These are phyloP conservation scores for Auriscalpium vulgare DNA, from an alignment of 768 basidiomycete species.

Conservation along the genomic window DNA sequence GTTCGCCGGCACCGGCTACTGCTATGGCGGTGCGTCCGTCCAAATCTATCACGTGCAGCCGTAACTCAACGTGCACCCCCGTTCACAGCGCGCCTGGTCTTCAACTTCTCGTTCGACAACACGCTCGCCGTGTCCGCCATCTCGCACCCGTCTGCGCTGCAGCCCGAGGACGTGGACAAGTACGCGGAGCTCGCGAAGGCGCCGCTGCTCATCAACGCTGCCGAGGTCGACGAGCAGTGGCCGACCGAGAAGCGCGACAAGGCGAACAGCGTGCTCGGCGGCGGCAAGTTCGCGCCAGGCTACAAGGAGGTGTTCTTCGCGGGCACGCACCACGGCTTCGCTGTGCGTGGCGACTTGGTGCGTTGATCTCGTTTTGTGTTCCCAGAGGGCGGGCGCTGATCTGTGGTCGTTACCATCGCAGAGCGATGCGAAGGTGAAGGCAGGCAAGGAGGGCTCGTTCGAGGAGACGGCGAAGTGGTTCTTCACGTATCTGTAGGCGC, in stretches of 20 bases:
- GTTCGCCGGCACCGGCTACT: slow-evolving; percentile 24
- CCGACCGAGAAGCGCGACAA: slow-evolving; percentile 23
- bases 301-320: slow-evolving; percentile 28
- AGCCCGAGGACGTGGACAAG: slow-evolving; percentile 32
- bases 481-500: slow-evolving; percentile 19
- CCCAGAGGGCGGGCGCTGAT: slow-evolving; percentile 11
- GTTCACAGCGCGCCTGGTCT: slow-evolving; percentile 4
- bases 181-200: slow-evolving; percentile 26
- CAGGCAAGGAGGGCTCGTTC: slow-evolving; percentile 34
- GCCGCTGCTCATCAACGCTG: slow-evolving; percentile 36
- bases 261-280: slow-evolving; percentile 32
- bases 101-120: slow-evolving; percentile 35
- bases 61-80: neutral
- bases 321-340: slow-evolving; percentile 39
- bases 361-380: neutral
- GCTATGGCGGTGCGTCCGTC: slow-evolving; percentile 15
- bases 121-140: slow-evolving; percentile 31
- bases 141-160: slow-evolving; percentile 39
- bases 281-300: slow-evolving; percentile 29
- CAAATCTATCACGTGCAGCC: neutral
- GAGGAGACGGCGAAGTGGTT: slow-evolving; percentile 28
- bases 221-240: slow-evolving; percentile 28
- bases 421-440: slow-evolving; percentile 22
- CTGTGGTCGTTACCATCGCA: slow-evolving; percentile 20
- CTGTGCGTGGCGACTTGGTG: slow-evolving; percentile 26